Percentiles rank a stretch among this genome's conserved stretches.
These are phyloP conservation scores for Boletus huronensis DNA, from an alignment of 768 basidiomycete genomes.

Conservation along the genomic window DNA sequence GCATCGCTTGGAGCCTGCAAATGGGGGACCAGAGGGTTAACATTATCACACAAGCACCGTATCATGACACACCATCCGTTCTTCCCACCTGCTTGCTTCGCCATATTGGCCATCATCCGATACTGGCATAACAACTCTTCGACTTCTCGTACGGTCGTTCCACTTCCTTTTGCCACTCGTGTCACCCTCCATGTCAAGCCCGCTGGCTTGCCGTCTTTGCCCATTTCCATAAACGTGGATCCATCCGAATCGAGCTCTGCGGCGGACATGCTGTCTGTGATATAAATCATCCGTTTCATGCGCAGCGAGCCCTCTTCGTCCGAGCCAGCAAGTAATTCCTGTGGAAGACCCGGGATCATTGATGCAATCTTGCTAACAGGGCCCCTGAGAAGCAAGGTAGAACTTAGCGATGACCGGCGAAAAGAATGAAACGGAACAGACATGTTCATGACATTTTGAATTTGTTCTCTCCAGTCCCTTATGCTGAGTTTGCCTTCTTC, in stretches of 20 bases:
- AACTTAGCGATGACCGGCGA: conserved; percentile 6
- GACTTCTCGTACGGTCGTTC: conserved; percentile 95
- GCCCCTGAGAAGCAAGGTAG: conserved; percentile 57
- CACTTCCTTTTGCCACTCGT: conserved; percentile 89
- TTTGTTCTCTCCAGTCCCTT: conserved; percentile 96
- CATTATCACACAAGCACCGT: background rate
- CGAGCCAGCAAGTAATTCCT: conserved; percentile 84
- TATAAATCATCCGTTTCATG: conserved; percentile 98
- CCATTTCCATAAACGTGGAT: conserved; percentile 78
- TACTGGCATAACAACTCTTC: conserved; percentile 96
- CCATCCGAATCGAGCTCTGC: conserved; percentile 95
- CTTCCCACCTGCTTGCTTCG: conserved; percentile 96
- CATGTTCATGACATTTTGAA: conserved; percentile 98
- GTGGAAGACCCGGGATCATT: conserved; percentile 97
- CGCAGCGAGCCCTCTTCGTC: conserved; percentile 90
- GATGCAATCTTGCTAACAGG: conserved; percentile 97
- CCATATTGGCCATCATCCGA: conserved; percentile 98
- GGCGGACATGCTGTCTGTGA: conserved; percentile 97
- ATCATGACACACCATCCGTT: conserved; percentile 71
- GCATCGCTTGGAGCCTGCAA: conserved; percentile 74
- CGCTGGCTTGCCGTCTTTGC: conserved; percentile 77
- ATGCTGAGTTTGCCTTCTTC: conserved; percentile 97
- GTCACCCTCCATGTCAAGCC: conserved; percentile 90
- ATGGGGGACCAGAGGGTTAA: conserved; percentile 1
- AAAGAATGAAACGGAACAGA: conserved; percentile 35